Percentiles rank a stretch among this genome's conserved stretches.
These are phyloP conservation scores for Cryphonectria naterciae DNA, from an alignment of 2,329 filamentous ascomycete species.

Conservation along the genomic window DNA sequence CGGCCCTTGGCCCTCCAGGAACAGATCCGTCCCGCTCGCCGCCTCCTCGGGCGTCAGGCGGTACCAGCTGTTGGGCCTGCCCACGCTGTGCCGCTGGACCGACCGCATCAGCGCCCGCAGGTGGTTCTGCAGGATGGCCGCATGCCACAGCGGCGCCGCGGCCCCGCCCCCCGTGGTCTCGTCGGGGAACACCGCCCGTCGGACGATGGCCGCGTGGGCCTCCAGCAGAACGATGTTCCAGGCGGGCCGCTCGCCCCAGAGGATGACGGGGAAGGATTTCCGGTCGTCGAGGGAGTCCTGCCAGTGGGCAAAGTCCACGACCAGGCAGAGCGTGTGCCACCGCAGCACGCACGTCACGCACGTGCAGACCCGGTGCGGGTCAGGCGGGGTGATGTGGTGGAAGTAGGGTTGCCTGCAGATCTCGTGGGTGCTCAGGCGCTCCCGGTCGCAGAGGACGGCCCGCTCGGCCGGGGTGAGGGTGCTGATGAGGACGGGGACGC, in stretches of 20 bases:
- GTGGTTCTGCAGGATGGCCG: slow-evolving; percentile 42
- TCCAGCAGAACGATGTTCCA: slow-evolving; percentile 56
- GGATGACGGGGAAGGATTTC: slow-evolving; percentile 56
- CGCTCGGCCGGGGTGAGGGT: slow-evolving; percentile 42
- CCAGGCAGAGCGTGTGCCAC: slow-evolving; percentile 59
- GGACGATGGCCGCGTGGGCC: slow-evolving; percentile 48
- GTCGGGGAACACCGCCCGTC: slow-evolving; percentile 47
- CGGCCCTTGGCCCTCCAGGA: slow-evolving; percentile 55
- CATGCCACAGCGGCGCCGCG: slow-evolving; percentile 51
- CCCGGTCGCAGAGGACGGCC: slow-evolving; percentile 44
- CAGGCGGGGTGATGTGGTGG: slow-evolving; percentile 53
- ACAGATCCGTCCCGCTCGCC: slow-evolving; percentile 51
- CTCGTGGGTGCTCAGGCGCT: slow-evolving; percentile 46
- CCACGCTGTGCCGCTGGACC: slow-evolving; percentile 46
- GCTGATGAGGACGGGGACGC: slow-evolving; percentile 50
- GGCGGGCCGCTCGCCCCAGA: slow-evolving; percentile 48
- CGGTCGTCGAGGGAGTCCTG: slow-evolving; percentile 54
- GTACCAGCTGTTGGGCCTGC: slow-evolving; percentile 51
- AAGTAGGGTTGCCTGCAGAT: slow-evolving; percentile 58
- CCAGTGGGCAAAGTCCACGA: slow-evolving; percentile 62
- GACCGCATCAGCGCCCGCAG: slow-evolving; percentile 39
- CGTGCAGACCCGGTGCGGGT: slow-evolving; percentile 55
- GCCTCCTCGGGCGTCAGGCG: slow-evolving; percentile 46
- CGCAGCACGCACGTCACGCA: slow-evolving; percentile 59
- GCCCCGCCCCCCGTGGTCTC: too few species aligned